Percentiles rank a stretch among this genome's conserved stretches.
Evolutionary conservation across 1,284 basidiomycete species (phyloP).

Genomic region (Malassezia slooffiae): DNA sequence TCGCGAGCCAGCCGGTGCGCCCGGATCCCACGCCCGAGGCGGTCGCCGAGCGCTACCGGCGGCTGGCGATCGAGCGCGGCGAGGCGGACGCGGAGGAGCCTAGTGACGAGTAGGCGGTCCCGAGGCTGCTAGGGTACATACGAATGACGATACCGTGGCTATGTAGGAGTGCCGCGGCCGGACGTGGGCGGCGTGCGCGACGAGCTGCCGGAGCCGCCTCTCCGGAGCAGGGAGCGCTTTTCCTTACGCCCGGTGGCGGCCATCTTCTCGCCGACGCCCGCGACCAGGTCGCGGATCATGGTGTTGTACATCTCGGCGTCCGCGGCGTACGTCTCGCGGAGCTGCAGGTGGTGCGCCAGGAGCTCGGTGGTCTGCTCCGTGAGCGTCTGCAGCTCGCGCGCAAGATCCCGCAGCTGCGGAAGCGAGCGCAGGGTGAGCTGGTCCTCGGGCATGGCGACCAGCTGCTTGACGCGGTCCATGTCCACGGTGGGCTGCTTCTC

Average conservation of each 20-base stretch:
- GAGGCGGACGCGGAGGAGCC: no score
- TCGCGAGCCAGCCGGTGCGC: no score
- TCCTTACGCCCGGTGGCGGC: not conserved
- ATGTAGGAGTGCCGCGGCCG: not conserved
- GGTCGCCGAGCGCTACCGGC: no score
- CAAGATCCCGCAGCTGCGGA: slow-evolving; percentile 30
- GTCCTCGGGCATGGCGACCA: slow-evolving; percentile 20
- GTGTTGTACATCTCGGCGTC: slow-evolving; percentile 42
- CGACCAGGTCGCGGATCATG: slow-evolving; percentile 42
- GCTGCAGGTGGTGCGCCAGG: slow-evolving; percentile 37
- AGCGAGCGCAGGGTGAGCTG: slow-evolving; percentile 36
- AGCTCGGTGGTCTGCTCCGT: slow-evolving; percentile 28
- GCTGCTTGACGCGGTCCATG: slow-evolving; percentile 23
- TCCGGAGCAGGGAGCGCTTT: no score
- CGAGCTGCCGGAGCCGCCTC: no score
- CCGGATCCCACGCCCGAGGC: no score
- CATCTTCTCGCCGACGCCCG: slow-evolving; percentile 22
- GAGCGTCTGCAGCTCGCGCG: slow-evolving; percentile 27
- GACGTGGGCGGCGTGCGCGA: not conserved
- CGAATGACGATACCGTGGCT: no score
- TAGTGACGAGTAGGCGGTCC: no score
- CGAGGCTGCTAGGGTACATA: no score
- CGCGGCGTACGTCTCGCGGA: slow-evolving; percentile 33
- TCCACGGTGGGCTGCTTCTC: slow-evolving; percentile 24
- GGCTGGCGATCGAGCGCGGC: no score